These are phyloP conservation scores for Herpetospermum pedunculosum DNA, from an alignment of 306 rosid species.

Conservation along the genomic window DNA sequence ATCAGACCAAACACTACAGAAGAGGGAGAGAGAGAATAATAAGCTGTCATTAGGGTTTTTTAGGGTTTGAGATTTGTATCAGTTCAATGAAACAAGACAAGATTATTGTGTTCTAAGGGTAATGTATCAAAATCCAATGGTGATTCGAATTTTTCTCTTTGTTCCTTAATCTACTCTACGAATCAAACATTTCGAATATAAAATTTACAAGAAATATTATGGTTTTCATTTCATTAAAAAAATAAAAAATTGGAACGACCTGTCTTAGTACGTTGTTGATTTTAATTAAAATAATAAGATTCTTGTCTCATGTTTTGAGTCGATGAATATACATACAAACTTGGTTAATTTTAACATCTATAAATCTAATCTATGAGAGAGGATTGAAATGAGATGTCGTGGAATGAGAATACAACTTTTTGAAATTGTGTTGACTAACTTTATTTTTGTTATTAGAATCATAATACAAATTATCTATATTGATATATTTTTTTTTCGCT, in stretches of 20 bases:
- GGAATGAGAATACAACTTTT: not conserved
- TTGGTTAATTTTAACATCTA: not conserved
- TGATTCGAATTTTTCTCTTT: not conserved
- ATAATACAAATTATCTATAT: not conserved
- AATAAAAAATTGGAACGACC: not conserved
- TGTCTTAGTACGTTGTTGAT: not conserved
- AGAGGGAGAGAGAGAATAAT: not conserved
- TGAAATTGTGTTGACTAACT: too few relatives aligned
- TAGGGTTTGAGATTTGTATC: not conserved
- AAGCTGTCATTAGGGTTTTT: not conserved
- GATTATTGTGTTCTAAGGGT: not conserved
- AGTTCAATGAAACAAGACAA: not conserved
- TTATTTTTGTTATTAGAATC: too few relatives aligned
- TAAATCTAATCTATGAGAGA: not conserved
- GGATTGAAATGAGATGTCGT: not conserved
- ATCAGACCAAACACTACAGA: not conserved
- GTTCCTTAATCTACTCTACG: not conserved
- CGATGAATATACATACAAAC: not conserved
- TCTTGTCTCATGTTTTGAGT: not conserved
- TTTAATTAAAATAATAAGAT: not conserved
- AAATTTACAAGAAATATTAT: not conserved
- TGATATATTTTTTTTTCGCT: too few relatives aligned
- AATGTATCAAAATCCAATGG: slow-evolving; percentile 3
- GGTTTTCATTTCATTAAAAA: not conserved
- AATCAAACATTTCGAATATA: slow-evolving; percentile 5